Evolutionary conservation across 2,329 filamentous ascomycete species (phyloP).

Genomic region (Aschersonia sp.): DNA sequence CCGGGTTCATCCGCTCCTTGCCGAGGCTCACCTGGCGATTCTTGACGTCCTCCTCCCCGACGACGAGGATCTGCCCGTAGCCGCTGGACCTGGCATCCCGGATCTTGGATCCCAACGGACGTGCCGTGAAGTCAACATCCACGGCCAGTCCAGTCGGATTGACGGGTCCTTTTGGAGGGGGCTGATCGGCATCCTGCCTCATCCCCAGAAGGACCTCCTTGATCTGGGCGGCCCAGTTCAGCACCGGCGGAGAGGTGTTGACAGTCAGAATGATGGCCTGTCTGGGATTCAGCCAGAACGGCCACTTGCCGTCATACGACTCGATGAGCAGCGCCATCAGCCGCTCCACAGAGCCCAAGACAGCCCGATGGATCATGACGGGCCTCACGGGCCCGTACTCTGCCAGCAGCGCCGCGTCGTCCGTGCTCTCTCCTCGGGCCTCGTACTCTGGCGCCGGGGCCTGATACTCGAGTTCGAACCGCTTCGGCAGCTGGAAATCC

Average conservation of each 20-base stretch:
- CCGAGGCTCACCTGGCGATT: slow-evolving; percentile 35
- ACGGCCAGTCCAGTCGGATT: slow-evolving; percentile 50
- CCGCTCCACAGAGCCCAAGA: slow-evolving; percentile 71
- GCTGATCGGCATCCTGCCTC: slow-evolving; percentile 16
- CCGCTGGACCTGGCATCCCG: slow-evolving; percentile 55
- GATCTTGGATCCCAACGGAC: slow-evolving; percentile 54
- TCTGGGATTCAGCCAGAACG: slow-evolving; percentile 76
- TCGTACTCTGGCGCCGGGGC: slow-evolving; percentile 52
- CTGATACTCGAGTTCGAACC: slow-evolving; percentile 64
- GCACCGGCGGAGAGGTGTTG: slow-evolving; percentile 42
- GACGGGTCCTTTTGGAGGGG: slow-evolving; percentile 26
- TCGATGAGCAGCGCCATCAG: slow-evolving; percentile 78
- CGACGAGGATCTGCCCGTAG: slow-evolving; percentile 59
- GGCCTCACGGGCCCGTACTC: slow-evolving; percentile 48
- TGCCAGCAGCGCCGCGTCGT: slow-evolving; percentile 30
- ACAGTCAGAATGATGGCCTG: slow-evolving; percentile 64
- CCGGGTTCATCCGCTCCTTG: slow-evolving; percentile 27
- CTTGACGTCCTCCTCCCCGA: slow-evolving; percentile 53
- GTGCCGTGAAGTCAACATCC: slow-evolving; percentile 52
- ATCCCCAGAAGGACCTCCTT: slow-evolving; percentile 37
- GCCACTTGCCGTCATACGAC: slow-evolving; percentile 66
- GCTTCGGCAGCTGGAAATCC: slow-evolving; percentile 76
- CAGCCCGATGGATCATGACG: slow-evolving; percentile 73
- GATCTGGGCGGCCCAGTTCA: slow-evolving; percentile 31
- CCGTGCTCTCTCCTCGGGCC: slow-evolving; percentile 33